Base-by-base conservation (phyloP, 371 early-diverging fungal genomes). In the Syncephalastrum sp. region DNA sequence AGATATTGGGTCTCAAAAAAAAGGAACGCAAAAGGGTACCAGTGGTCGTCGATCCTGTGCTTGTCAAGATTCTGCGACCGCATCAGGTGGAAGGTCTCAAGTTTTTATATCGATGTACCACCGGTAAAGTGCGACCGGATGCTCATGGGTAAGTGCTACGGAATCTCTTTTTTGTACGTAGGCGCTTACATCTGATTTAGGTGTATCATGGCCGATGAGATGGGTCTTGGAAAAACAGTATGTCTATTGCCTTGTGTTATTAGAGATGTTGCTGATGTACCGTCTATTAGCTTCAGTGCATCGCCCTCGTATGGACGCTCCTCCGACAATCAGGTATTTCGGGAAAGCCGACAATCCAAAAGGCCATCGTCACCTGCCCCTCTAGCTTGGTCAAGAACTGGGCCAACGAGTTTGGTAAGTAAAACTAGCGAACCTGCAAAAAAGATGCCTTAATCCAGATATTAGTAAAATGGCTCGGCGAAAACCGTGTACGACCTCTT, bases 141-240 rank as follows among this genome's bases (percentile, higher is more conserved):
- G 85, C 87, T 3, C 70, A 65, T 68, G 84, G 84, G 77, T 74
- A 62, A 44, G 63, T 23, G 21, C 21, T 21, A 21, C 21, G 2
- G 21, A 21, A 21, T 21, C 21, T 21, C 21, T 21, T 21, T 21
- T 21, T 2, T 21, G 21, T 10, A 33, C 5, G 8, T 33, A 12
- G 10, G 10, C 10, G 38, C 4, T 21, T 24, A 16, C 21, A 12
- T 38, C 16, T 43, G 10, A 16, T 85, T 70, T 61, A 94, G 94
- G 7, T 95, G 95, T 65, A 98, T 98, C 56, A 96, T 97, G 96
- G 98, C 98, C 3, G 98, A 98, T 75, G 98, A 97, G 68, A 97
- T 97, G 97, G 98, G 98, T 25, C 74, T 98, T 14, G 98, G 98
- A 21, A 98, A 98, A 68, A 96, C 98, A 4, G 83, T 86, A 81